Evolutionary conservation across 768 basidiomycete species (phyloP).

Genomic region (Macrocybe gigantea): DNA sequence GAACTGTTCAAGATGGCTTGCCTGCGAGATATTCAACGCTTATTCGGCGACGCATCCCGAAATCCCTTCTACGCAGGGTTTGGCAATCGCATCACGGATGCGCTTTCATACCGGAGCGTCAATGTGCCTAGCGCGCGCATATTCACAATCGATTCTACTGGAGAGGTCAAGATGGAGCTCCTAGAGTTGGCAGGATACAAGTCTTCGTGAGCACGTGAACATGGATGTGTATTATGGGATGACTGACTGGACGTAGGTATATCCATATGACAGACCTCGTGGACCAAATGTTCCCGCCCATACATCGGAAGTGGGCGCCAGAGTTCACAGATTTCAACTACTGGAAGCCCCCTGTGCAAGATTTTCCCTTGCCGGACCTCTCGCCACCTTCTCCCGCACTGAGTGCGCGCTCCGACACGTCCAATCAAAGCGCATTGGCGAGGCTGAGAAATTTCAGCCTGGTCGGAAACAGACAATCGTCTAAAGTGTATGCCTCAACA

Average conservation of each 20-base stretch:
- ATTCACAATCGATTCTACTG: constrained; percentile 93
- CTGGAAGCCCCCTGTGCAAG: constrained; percentile 81
- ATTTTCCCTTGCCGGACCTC: constrained; percentile 74
- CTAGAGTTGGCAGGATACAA: constrained; percentile 97
- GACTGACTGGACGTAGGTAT: constrained; percentile 47
- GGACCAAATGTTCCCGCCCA: constrained; percentile 98
- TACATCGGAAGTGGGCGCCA: constrained; percentile 80
- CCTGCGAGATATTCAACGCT: constrained; percentile 85
- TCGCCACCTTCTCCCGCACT: constrained; percentile 89
- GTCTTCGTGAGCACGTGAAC: constrained; percentile 61
- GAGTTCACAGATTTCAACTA: constrained; percentile 98
- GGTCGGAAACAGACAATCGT: constrained; percentile 39
- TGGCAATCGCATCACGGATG: constrained; percentile 97
- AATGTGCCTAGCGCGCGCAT: constrained; percentile 91
- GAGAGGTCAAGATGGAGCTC: constrained; percentile 96
- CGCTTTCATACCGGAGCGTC: constrained; percentile 94
- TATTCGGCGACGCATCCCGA: constrained; percentile 70
- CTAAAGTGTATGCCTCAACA: not conserved
- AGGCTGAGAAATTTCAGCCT: constrained; percentile 76
- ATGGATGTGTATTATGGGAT: not conserved
- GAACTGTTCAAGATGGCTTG: constrained; percentile 99
- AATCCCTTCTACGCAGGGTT: constrained; percentile 96
- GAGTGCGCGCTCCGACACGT: constrained; percentile 88
- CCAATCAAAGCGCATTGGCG: constrained; percentile 64
- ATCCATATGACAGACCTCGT: constrained; percentile 99